These are phyloP conservation scores for Mucor lusitanicus DNA, from an alignment of 371 early-diverging fungal genomes.

Conservation along the genomic window DNA sequence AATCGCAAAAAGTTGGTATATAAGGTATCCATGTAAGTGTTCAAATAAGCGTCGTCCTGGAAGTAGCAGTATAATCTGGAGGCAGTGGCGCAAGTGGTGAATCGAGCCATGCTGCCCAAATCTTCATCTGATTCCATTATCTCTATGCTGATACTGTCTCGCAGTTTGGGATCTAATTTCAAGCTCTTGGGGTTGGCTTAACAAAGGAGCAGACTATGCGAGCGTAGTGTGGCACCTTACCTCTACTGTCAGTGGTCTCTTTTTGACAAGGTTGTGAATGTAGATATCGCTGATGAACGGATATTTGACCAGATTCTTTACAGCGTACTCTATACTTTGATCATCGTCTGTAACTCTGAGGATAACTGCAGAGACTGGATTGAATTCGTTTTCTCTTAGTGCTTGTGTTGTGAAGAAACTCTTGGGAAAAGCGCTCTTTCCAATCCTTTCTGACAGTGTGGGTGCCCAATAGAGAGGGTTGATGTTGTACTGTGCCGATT, in stretches of 20 bases:
- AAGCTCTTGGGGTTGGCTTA: not conserved
- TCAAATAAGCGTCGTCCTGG: constrained; percentile 63
- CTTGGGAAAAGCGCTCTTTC: constrained; percentile 38
- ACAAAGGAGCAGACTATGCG: not conserved
- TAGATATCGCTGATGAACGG: constrained; percentile 61
- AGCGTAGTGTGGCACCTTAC: constrained; percentile 14
- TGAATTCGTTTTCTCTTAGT: constrained; percentile 34
- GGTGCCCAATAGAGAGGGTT: constrained; percentile 27
- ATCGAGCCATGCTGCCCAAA: constrained; percentile 58
- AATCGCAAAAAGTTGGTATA: constrained; percentile 64
- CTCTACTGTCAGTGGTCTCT: constrained; percentile 26
- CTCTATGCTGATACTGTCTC: constrained; percentile 26
- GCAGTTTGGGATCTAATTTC: constrained; percentile 5
- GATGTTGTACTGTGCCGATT: constrained; percentile 14
- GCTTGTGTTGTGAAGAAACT: constrained; percentile 40
- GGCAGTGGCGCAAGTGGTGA: constrained; percentile 62
- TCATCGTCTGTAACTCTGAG: constrained; percentile 51
- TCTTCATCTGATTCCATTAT: constrained; percentile 52
- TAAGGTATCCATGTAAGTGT: constrained; percentile 57
- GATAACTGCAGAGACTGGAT: constrained; percentile 60
- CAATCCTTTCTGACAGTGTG: constrained; percentile 11
- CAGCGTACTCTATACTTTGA: constrained; percentile 40
- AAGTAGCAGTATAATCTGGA: constrained; percentile 61
- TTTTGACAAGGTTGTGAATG: constrained; percentile 52
- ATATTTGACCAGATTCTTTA: constrained; percentile 52